Conservation (phyloP, 1,284 basidiomycete species). For the Kalmanozyma brasiliensis region DNA sequence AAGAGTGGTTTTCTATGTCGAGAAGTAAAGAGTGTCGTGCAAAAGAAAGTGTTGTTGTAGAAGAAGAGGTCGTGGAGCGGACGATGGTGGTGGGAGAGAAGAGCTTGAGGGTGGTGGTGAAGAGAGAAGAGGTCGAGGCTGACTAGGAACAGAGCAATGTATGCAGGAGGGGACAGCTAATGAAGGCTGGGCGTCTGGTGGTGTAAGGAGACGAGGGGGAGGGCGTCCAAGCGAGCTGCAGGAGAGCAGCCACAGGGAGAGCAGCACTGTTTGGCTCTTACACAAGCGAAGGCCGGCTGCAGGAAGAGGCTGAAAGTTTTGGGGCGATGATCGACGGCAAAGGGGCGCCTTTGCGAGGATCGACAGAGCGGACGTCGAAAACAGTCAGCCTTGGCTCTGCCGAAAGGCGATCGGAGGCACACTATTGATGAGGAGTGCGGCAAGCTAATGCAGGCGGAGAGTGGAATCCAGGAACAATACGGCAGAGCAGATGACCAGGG, state of each 20-base stretch:
- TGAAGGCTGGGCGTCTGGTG: neutral
- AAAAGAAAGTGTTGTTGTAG: constrained; percentile 4
- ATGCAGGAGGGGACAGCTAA: neutral
- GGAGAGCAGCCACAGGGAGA: no score
- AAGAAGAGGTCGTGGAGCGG: constrained; percentile 1
- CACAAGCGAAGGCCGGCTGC: no score
- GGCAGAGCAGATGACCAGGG: constrained; percentile 10
- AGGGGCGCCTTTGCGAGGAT: no score
- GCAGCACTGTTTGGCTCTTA: no score
- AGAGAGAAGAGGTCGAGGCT: neutral
- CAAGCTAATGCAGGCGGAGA: neutral
- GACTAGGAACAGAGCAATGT: neutral
- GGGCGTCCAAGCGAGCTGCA: no score
- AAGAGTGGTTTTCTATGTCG: constrained; percentile 3
- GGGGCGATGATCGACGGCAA: no score
- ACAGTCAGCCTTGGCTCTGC: no score
- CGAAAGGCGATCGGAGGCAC: neutral
- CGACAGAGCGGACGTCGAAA: no score
- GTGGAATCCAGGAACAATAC: constrained; percentile 12
- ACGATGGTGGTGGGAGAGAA: neutral
- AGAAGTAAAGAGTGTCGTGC: neutral
- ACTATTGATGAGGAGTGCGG: neutral
- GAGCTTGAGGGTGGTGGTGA: constrained; percentile 1
- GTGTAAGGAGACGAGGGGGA: no score
- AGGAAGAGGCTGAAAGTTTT: no score